Conservation (phyloP, 1,284 basidiomycete genomes). For the Exsudoporus floridanus region DNA sequence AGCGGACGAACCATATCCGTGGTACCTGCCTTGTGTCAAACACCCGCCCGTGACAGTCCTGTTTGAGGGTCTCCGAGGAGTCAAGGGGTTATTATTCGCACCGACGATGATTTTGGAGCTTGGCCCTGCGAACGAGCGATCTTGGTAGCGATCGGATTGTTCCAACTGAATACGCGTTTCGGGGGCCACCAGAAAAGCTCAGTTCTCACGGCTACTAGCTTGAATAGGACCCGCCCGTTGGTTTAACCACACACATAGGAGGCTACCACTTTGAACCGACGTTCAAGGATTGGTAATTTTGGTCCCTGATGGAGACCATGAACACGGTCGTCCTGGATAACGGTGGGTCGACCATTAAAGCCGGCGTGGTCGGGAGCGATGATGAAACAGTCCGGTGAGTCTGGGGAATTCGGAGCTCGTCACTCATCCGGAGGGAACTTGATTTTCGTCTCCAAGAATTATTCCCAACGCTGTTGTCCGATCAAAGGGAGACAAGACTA, state of each 20-base stretch:
- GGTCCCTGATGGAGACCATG: constrained; percentile 38
- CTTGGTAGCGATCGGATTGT: neutral
- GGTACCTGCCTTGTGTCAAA: constrained; percentile 8
- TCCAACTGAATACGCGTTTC: neutral
- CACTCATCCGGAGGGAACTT: neutral
- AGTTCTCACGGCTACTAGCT: constrained; percentile 18
- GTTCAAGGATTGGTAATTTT: neutral
- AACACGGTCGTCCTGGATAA: constrained; percentile 78
- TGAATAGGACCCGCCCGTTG: neutral
- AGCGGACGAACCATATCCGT: neutral
- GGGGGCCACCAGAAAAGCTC: neutral
- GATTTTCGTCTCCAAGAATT: constrained; percentile 45
- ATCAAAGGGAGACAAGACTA: constrained; percentile 74
- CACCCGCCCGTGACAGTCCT: constrained; percentile 3
- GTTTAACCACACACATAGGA: neutral
- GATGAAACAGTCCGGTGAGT: constrained; percentile 27
- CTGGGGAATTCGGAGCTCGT: neutral
- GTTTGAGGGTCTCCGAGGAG: constrained; percentile 20
- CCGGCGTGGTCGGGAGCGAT: constrained; percentile 46
- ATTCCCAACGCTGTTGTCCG: constrained; percentile 79
- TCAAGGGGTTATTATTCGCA: neutral
- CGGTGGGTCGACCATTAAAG: constrained; percentile 80
- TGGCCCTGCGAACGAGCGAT: constrained; percentile 5
- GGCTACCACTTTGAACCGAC: no score
- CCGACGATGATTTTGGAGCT: constrained; percentile 2